Evolutionary conservation across 1,139 yeast genomes (phyloP), one percentile per base, ranked within the genome.

Genomic region (Starmera stellimalicola): DNA sequence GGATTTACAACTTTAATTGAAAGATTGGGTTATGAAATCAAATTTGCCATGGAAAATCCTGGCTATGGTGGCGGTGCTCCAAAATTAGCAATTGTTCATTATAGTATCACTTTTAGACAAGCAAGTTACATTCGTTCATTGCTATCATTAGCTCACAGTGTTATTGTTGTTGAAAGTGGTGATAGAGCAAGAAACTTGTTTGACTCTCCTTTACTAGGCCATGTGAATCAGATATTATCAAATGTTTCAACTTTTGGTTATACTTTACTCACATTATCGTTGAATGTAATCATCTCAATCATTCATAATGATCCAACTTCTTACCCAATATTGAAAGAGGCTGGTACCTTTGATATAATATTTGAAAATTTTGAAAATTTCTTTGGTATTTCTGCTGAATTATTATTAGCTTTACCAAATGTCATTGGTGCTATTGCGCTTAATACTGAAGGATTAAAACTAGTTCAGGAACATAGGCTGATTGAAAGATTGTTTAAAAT

Each of bases 231-330:
- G 36, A 70, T 88, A 4, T 49, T 88, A 12, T 47, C 55, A n/a
- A 63, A 82, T 47, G 74, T 81, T 2, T 46, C 55, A 1, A 54
- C 71, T 0, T 84, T 87, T 60, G 95, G 95, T 0, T 74, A 77
- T 22, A 68, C 73, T 16, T 59, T 84, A n/a, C 57, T 83, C 15
- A 66, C 85, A 0, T 64, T 73, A 15, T 70, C 85, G 0, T 57
- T 88, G 26, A 82, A 76, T 43, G 72, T 80, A 16, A 68, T 87
- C 17, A 72, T 80, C 31, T 72, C 73, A 23, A 83, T 87, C 42
- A 75, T 88, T 31, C 93, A 88, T 51, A 83, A 82, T 44, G 97
- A 88, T 48, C 95, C 97, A 4, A 85, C 96, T 0, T 85, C 95
- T 4, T 87, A 71, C 50, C 70, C 84, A 3, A 80, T 88, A 32